phyloP scores from a whole-genome alignment of 2,329 filamentous ascomycete genomes.

The Zymoseptoria brevis region DNA sequence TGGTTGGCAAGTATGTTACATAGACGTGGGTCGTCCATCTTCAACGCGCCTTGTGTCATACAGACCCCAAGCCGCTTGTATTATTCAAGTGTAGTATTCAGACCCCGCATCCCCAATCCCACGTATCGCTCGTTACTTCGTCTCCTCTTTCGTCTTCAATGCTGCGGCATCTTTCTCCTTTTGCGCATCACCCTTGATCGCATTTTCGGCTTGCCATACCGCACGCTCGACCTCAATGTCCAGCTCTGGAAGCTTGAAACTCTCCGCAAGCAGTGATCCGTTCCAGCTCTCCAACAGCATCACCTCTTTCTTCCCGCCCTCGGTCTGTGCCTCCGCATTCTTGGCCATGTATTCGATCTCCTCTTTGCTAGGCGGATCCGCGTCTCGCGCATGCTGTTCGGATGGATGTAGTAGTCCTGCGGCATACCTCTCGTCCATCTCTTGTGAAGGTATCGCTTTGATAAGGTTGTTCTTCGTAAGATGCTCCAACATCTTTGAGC shows the following conservation, averaged over 20 bases:
- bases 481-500: conserved; percentile 77
- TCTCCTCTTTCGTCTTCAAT: not conserved
- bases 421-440: conserved; percentile 68
- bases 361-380: conserved; percentile 29
- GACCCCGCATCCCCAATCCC: not conserved
- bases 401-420: conserved; percentile 40
- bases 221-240: conserved; percentile 48
- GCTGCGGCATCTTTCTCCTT: not conserved
- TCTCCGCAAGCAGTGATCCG: conserved; percentile 44
- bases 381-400: conserved; percentile 33
- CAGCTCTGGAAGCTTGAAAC: conserved; percentile 43
- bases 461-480: conserved; percentile 68
- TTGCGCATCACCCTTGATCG: conserved; percentile 29
- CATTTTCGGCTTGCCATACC: conserved; percentile 43
- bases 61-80: not conserved
- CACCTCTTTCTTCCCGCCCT: conserved; percentile 36
- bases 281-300: conserved; percentile 45
- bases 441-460: conserved; percentile 54
- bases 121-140: not conserved
- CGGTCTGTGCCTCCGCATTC: conserved; percentile 34
- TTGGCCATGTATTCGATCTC: conserved; percentile 34
- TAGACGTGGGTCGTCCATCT: not conserved
- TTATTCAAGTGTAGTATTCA: not conserved
- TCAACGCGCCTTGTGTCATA: not conserved
- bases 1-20: not conserved